phyloP scores from a whole-genome alignment of 2,329 filamentous ascomycete species.

The Fusarium xylarioides region DNA sequence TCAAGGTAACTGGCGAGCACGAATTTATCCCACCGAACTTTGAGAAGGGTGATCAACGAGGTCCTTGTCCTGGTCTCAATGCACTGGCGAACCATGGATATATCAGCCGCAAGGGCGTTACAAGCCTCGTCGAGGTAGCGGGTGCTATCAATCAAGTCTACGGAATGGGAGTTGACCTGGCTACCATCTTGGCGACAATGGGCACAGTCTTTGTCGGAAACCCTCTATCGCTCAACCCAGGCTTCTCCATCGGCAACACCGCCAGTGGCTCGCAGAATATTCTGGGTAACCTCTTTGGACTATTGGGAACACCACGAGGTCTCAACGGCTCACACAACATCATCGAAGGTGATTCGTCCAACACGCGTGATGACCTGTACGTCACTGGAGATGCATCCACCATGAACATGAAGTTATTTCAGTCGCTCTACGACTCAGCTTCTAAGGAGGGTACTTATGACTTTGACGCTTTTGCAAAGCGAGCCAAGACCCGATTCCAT shows the following conservation, averaged over 20 bases:
- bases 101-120: constrained; percentile 30
- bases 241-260: constrained; percentile 9
- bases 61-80: constrained; percentile 50
- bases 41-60: constrained; percentile 39
- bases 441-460: constrained; percentile 12
- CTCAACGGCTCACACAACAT: constrained; percentile 14
- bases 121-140: constrained; percentile 21
- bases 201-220: constrained; percentile 20
- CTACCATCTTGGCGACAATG: not conserved
- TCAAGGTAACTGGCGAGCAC: constrained; percentile 25
- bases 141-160: constrained; percentile 25
- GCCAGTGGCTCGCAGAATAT: constrained; percentile 2
- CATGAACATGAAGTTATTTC: not conserved
- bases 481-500: constrained; percentile 4
- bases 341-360: constrained; percentile 19
- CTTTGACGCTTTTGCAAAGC: constrained; percentile 1
- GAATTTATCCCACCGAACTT: constrained; percentile 42
- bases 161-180: constrained; percentile 15
- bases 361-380: constrained; percentile 13
- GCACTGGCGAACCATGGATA: constrained; percentile 51
- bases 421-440: constrained; percentile 11
- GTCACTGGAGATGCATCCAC: constrained; percentile 18
- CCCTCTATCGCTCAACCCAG: constrained; percentile 10
- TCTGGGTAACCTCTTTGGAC: constrained; percentile 4
- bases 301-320: constrained; percentile 14